Evolutionary conservation across 1,139 yeast genomes (phyloP), one percentile per base, ranked within the genome.

Genomic region (Nakaseomyces delphensis): DNA sequence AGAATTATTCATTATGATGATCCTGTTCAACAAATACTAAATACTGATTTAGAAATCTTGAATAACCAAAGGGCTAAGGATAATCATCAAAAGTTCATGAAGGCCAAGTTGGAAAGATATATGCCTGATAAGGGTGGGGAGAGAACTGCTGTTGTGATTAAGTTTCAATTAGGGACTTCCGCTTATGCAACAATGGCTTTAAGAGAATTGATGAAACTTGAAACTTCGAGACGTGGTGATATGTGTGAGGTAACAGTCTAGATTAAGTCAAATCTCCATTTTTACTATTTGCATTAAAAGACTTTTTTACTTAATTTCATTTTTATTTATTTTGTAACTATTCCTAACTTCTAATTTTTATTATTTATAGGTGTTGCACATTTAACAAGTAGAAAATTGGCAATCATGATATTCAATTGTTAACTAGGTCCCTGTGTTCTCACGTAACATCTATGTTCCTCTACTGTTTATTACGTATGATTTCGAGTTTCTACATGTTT

Each of bases 121-220:
- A 38, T 60, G 51, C 54, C 69, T 56, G 59, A 66, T 27, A 69
- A 66, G 25, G 74, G 71, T 10, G 83, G 79, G 21, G 63, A 64
- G 3, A 79, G 75, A 47, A 68, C 71, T 1, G 96, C 96, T 0
- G 79, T 89, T 9, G 71, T 89, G 9, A 64, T 93, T 48, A 79
- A 74, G 52, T 71, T 93, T 72, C 83, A 80, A 59, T 70, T 93
- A 45, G 93, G 87, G 2, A 79, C 84, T 6, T 83, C 96, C 38
- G 81, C 94, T 4, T 93, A 93, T 63, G 99, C 99, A 2, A 93
- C 99, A 0, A 93, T 93, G 98, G 95, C 96, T 0, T 67, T 93
- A 43, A 74, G 98, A 56, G 98, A 91, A 60, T 76, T 83, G 43
- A 83, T 85, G 94, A 83, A 82, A 60, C 69, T 78, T 20, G 95